Evolutionary conservation across 306 rosid species (phyloP), one percentile per base, ranked within the genome.

Genomic region (Bauhinia variegata): DNA sequence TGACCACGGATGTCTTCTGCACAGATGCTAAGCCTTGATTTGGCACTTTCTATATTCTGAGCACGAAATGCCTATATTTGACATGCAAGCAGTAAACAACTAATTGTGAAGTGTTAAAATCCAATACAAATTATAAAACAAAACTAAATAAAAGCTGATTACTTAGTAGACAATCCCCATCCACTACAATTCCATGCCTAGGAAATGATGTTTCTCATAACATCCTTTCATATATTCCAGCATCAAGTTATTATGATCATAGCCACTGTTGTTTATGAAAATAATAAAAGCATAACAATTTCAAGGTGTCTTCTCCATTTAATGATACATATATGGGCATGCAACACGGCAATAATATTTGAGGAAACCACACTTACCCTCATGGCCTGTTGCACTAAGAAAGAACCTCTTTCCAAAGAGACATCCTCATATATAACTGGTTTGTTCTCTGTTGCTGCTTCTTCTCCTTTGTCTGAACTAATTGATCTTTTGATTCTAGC

Each of bases 341-440:
- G 67, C 11, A 42, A 55, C 62, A 47, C 30, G 15, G 47, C 47
- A 67, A 38, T 30, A 68, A 28, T 8, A 58, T 53, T 36, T 16
- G 53, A 50, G 10, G 18, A 68, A 46, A 46, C 18, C 56, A 73
- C 15, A 66, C 86, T 72, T 66, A 93, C 99, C 96, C 97, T 89
- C 99, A 93, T 90, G 74, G 99, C 97, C 52, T 93, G 99, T 67
- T 93, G 97, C 58, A 93, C 91, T 80, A 93, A 83, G 85, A 93
- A 93, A 71, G 99, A 85, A 61, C 97, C 97, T 74, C 99, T 89
- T 79, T 93, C 97, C 84, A 93, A 68, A 75, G 97, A 93, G 72
- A 93, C 89, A 31, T 93, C 99, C 79, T 90, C 99, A 64, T 93
- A 93, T 60, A 83, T 68, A 14, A 93, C 88, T 12, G 73, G 78